Evolutionary conservation across 202 grass and related monocot genomes (phyloP).

Genomic region (Alloteropsis angusta): DNA sequence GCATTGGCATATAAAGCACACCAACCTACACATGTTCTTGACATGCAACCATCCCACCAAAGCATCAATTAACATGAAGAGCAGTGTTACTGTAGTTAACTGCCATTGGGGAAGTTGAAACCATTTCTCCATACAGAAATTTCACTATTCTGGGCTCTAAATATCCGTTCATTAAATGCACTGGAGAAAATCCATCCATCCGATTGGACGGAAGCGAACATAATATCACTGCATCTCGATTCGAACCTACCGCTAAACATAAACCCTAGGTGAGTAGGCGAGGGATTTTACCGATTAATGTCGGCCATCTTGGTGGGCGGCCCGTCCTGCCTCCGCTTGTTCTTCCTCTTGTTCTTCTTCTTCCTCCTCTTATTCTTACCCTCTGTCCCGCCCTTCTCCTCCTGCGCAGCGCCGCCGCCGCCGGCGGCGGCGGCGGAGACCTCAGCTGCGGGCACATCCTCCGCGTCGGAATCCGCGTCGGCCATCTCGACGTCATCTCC

Average conservation of each 20-base stretch:
- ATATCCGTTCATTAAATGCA: background rate
- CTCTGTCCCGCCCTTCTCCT: background rate
- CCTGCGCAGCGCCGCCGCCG: background rate
- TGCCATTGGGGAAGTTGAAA: background rate
- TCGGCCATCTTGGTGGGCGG: slow-evolving; percentile 51
- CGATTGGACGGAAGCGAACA: background rate
- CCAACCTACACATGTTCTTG: background rate
- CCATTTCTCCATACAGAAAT: background rate
- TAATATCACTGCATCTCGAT: background rate
- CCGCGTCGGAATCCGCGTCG: slow-evolving; percentile 42
- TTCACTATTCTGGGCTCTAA: background rate
- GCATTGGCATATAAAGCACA: background rate
- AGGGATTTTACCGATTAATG: slow-evolving; percentile 58
- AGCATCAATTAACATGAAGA: background rate
- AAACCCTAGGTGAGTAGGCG: slow-evolving; percentile 11
- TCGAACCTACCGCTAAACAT: background rate
- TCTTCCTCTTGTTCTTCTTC: slow-evolving; percentile 53
- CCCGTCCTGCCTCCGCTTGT: slow-evolving; percentile 33
- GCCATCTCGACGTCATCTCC: slow-evolving; percentile 75
- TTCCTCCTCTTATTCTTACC: slow-evolving; percentile 32
- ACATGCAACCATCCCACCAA: background rate
- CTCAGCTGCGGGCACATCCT: background rate
- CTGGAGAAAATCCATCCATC: background rate
- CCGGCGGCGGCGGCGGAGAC: background rate
- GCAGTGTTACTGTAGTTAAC: background rate